Evolutionary conservation across 164 flowering plant genomes (phyloP).

Genomic region (Vitis riparia): DNA sequence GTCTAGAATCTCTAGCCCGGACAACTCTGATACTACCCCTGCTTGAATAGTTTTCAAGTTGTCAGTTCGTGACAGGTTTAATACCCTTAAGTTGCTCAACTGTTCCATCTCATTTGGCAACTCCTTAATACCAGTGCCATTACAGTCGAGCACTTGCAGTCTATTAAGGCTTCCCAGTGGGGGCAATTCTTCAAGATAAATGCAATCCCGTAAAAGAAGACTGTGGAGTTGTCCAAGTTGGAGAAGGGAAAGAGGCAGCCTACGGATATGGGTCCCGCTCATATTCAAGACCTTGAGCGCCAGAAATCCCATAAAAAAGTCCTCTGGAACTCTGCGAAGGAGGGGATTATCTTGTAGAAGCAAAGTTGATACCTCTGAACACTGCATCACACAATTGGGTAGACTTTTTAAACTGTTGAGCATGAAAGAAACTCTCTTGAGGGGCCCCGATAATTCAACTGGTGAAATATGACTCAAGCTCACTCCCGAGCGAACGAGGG

Average conservation of each 20-base stretch:
- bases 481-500: slow-evolving; percentile 8
- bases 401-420: slow-evolving; percentile 9
- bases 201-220: slow-evolving; percentile 20
- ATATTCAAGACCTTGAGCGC: slow-evolving; percentile 21
- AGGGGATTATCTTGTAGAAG: slow-evolving; percentile 24
- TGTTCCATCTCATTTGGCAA: slow-evolving; percentile 20
- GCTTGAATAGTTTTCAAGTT: slow-evolving; percentile 7
- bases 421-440: slow-evolving; percentile 13
- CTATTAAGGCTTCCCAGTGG: slow-evolving; percentile 10
- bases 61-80: slow-evolving; percentile 21
- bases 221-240: slow-evolving; percentile 11
- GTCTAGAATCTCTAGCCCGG: slow-evolving; percentile 18
- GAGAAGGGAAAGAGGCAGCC: slow-evolving; percentile 18
- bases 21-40: slow-evolving; percentile 7
- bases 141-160: slow-evolving; percentile 24
- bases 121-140: slow-evolving; percentile 16
- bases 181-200: slow-evolving; percentile 13
- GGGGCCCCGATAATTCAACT: not conserved
- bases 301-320: slow-evolving; percentile 10
- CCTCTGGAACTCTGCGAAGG: slow-evolving; percentile 9
- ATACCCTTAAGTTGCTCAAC: slow-evolving; percentile 11
- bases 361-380: slow-evolving; percentile 12
- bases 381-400: slow-evolving; percentile 3
- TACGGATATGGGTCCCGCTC: slow-evolving; percentile 14
- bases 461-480: slow-evolving; percentile 6